Evolutionary conservation across 176 grass and related monocot species (phyloP), one percentile per base, ranked within the genome.

Genomic region (Musa beccarii): DNA sequence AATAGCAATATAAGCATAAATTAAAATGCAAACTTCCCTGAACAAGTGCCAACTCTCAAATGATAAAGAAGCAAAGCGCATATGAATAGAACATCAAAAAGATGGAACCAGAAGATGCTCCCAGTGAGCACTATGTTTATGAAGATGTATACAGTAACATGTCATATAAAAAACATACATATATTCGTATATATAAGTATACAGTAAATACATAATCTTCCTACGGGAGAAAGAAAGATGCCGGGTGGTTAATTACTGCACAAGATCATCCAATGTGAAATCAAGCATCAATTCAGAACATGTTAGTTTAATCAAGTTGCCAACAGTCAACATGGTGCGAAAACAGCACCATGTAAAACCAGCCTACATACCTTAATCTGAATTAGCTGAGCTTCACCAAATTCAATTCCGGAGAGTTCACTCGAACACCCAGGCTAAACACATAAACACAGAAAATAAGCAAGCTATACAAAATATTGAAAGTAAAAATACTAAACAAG

Each of bases 371-470:
- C 95, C 95, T 99, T 99, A 14, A 99, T 94, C 82, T 99, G 95
- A 52, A 99, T 88, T 79, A 99, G 88, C 80, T 99, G 95, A 65
- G 86, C 90, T 92, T 99, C 88, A 20, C 77, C 83, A 77, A 94
- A 91, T 87, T 94, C 83, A 68, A 91, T 82, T 82, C 84, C 95
- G 68, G 82, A 79, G 79, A 99, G 85, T 69, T 94, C 88, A 68
- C 90, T 84, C 59, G 95, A 93, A 78, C 95, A 99, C 68, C 95
- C 95, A 66, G 95, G 95, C 95, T 99, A 28, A 20, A 74, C 8
- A 26, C 20, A 74, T 3, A 56, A 63, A 72, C 13, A 66, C 19
- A 14, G 21, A 5, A 76, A 64, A 68, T 78, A 59, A 61, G 59
- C 52, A 56, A 73, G 21, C 63, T 43, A 69, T 8, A 67, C 34